Conservation (phyloP, 164 flowering plant genomes). For the Taxillus chinensis region DNA sequence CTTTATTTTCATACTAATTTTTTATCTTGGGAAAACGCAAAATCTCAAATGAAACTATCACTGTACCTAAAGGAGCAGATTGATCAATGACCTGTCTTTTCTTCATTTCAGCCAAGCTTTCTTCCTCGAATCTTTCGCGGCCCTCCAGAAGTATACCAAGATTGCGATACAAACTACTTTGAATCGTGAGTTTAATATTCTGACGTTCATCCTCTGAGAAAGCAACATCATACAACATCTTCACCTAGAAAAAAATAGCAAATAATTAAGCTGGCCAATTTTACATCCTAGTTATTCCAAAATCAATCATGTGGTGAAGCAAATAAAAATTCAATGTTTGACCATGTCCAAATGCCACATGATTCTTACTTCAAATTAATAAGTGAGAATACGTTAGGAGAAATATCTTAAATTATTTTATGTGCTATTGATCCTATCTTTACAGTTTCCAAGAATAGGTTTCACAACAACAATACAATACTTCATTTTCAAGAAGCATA, state of each 20-base stretch:
- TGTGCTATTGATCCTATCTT: too few relatives aligned
- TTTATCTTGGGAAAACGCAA: neutral
- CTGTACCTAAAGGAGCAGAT: neutral
- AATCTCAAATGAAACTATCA: neutral
- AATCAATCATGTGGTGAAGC: neutral
- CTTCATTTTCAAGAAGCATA: too few relatives aligned
- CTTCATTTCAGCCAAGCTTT: neutral
- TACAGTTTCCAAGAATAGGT: too few relatives aligned
- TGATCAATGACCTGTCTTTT: neutral
- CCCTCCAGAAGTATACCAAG: constrained; percentile 2
- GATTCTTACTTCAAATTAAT: too few relatives aligned
- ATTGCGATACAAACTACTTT: constrained; percentile 1
- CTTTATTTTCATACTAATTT: too few relatives aligned
- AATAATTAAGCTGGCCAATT: neutral
- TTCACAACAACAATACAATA: too few relatives aligned
- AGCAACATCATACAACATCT: neutral
- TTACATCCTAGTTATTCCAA: neutral
- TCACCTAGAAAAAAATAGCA: neutral
- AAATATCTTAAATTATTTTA: too few relatives aligned
- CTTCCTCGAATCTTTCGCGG: constrained; percentile 1
- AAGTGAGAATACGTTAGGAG: too few relatives aligned
- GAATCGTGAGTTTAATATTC: neutral
- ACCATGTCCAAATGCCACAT: too few relatives aligned
- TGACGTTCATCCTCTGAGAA: neutral
- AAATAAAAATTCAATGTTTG: too few relatives aligned